Conservation (phyloP, 306 rosid genomes). For the Dicorynia guianensis region DNA sequence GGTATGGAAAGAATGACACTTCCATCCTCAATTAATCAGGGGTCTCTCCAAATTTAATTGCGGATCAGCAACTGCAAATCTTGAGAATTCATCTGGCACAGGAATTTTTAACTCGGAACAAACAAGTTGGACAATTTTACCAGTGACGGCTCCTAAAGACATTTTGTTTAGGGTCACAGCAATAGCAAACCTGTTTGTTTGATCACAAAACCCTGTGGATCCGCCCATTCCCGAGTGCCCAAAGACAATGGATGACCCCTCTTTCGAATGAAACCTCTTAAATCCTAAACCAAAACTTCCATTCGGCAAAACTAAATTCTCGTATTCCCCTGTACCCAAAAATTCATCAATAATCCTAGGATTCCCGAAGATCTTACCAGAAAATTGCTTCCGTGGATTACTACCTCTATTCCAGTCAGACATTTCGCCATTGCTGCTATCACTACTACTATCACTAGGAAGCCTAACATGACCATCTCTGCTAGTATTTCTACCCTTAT, state of each 20-base stretch:
- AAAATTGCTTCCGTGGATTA: conserved; percentile 32
- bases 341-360: conserved; percentile 81
- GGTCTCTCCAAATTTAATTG: conserved; percentile 51
- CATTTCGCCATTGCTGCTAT: conserved; percentile 34
- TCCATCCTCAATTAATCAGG: conserved; percentile 67
- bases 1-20: not conserved
- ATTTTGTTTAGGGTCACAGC: conserved; percentile 88
- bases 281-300: conserved; percentile 87
- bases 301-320: conserved; percentile 57
- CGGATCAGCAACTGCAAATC: conserved; percentile 40
- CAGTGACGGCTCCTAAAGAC: conserved; percentile 78
- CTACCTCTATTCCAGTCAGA: conserved; percentile 7
- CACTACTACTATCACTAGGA: conserved; percentile 40
- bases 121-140: conserved; percentile 67
- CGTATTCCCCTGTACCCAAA: conserved; percentile 74
- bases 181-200: conserved; percentile 71
- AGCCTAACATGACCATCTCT: conserved; percentile 34
- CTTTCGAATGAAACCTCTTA: conserved; percentile 61
- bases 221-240: conserved; percentile 99
- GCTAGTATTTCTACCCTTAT: conserved; percentile 34
- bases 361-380: conserved; percentile 57
- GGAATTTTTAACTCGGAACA: conserved; percentile 93
- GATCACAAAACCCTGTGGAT: conserved; percentile 82
- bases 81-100: conserved; percentile 67
- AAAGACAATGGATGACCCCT: conserved; percentile 70